These are phyloP conservation scores for Massarina eburnea DNA, from an alignment of 2,329 filamentous ascomycete species.

Conservation along the genomic window DNA sequence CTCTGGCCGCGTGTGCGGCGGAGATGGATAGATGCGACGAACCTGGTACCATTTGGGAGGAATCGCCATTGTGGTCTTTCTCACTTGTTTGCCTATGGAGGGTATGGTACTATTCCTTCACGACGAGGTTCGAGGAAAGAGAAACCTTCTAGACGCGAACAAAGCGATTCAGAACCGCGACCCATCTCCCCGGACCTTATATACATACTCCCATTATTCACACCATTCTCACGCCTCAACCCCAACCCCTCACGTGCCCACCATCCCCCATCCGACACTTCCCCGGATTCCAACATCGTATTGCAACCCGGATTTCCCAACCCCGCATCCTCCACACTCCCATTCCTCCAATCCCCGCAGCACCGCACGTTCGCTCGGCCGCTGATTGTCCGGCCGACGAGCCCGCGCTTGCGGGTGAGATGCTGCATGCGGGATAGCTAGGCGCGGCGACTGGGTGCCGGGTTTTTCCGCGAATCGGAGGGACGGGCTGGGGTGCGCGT, in stretches of 20 bases:
- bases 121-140: too few species aligned
- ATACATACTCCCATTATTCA: too few species aligned
- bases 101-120: too few species aligned
- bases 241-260: too few species aligned
- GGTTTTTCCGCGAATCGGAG: conserved; percentile 18
- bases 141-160: too few species aligned
- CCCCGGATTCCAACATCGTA: too few species aligned
- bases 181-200: too few species aligned
- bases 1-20: too few species aligned
- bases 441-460: not conserved
- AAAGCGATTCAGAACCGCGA: too few species aligned
- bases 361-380: conserved; percentile 7
- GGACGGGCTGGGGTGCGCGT: not conserved
- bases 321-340: conserved; percentile 5
- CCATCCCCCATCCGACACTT: too few species aligned
- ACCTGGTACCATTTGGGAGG: conserved; percentile 61
- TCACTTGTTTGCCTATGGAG: not conserved
- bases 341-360: conserved; percentile 9
- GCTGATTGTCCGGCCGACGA: not conserved
- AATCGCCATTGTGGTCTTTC: conserved; percentile 49
- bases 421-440: conserved; percentile 6
- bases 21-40: not conserved
- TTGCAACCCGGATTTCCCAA: conserved; percentile 11
- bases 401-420: not conserved
- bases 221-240: too few species aligned